Evolutionary conservation across 2,329 filamentous ascomycete genomes (phyloP), one percentile per base, ranked within the genome.

Genomic region (Rutstroemia sp.): DNA sequence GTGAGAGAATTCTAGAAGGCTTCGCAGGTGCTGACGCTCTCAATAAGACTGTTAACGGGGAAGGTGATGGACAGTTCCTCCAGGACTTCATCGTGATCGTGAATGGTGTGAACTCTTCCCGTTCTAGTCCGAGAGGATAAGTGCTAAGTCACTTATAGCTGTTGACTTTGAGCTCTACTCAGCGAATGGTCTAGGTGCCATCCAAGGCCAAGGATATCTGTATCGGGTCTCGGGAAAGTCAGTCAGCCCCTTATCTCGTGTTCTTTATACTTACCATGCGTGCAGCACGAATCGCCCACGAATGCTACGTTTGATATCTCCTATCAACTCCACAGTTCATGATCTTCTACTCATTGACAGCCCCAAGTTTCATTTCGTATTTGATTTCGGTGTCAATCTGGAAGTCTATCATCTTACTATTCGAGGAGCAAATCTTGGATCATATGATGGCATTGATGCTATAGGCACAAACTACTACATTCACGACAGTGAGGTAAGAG

Each of bases 151-250:
- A 58, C 62, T n/a, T 59, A 67, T 25, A 55, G 70, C 72, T 6
- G 71, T 68, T 51, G 77, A 81, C 61, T 79, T 81, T 51, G 78
- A 81, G 63, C 60, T 81, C 55, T 80, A 78, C 66, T 79, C 76
- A 40, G 75, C 73, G 40, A 79, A 73, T 5, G 76, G 75, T 17
- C 71, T 73, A 56, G 78, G 78, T 49, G 77, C 78, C 16, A 69
- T 81, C 27, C 78, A 81, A 65, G 78, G 78, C 10, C 72, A 73
- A 48, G 78, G 78, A 19, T 81, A 78, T 64, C 66, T 73, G 50
- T 76, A 76, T 61, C 75, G 53, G 14, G 45, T 50, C 12, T 27
- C 19, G 10, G 47, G 53, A 44, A 55, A 55, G 53, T 55, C 8
- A 44, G 47, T 45, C 10, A 27, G 1, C 8, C 10, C 38, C 10